These are phyloP conservation scores for Auriscalpium microsporum DNA, from an alignment of 768 basidiomycete species.

Conservation along the genomic window DNA sequence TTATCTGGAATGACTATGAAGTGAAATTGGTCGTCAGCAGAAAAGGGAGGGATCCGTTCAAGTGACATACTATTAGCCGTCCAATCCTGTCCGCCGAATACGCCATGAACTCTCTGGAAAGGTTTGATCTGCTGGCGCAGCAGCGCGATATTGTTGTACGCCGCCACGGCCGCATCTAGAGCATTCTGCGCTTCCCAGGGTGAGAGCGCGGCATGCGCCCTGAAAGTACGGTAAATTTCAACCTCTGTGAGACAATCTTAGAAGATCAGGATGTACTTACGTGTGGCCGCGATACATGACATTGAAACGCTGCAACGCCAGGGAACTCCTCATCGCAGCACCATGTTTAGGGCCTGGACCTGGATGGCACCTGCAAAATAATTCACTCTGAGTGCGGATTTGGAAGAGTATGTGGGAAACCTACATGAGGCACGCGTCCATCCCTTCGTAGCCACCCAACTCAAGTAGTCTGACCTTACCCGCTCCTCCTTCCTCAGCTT, in stretches of 20 bases:
- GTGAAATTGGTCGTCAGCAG: background rate
- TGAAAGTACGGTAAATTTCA: conserved; percentile 18
- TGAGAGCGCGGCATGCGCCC: conserved; percentile 69
- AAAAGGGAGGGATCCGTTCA: background rate
- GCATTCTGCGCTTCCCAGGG: conserved; percentile 85
- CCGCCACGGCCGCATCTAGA: conserved; percentile 76
- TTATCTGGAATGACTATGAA: conserved; percentile 74
- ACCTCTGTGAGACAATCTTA: background rate
- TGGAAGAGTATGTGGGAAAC: conserved; percentile 6
- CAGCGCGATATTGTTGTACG: conserved; percentile 71
- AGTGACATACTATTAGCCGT: conserved; percentile 48
- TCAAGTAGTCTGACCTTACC: conserved; percentile 66
- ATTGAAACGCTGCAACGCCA: conserved; percentile 51
- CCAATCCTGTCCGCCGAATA: conserved; percentile 72
- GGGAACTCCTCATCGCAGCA: conserved; percentile 52
- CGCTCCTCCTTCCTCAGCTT: conserved; percentile 72
- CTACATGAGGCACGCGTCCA: conserved; percentile 73
- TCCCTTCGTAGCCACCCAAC: conserved; percentile 62
- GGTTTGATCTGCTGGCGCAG: conserved; percentile 78
- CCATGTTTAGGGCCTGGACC: conserved; percentile 70
- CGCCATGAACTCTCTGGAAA: conserved; percentile 70
- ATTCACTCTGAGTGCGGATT: background rate
- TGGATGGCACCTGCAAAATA: conserved; percentile 59
- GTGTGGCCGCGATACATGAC: conserved; percentile 71
- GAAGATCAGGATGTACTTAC: conserved; percentile 27